phyloP scores from a whole-genome alignment of 2,329 filamentous ascomycete species.

The Malbranchea cinnamomea region DNA sequence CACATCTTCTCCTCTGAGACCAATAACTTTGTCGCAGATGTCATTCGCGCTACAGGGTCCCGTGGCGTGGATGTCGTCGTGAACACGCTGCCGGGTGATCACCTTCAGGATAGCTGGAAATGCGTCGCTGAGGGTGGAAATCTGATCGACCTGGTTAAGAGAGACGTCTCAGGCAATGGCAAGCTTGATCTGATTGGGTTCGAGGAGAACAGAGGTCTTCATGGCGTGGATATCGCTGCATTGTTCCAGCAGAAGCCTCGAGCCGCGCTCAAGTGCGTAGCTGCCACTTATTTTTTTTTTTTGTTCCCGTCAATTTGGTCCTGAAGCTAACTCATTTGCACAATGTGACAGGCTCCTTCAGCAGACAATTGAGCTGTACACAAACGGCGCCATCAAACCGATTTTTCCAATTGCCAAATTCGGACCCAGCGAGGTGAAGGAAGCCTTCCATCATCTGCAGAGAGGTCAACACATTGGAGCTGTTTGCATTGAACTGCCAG shows the following conservation, averaged over 20 bases:
- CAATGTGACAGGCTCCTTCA: background rate
- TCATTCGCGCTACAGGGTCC: slow-evolving; percentile 12
- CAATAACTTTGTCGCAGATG: slow-evolving; percentile 8
- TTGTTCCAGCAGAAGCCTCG: background rate
- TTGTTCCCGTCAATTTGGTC: background rate
- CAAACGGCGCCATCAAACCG: background rate
- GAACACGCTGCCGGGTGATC: slow-evolving; percentile 17
- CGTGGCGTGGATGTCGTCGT: slow-evolving; percentile 16
- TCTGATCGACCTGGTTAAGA: slow-evolving; percentile 14
- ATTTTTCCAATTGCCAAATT: slow-evolving; percentile 2
- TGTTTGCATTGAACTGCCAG: slow-evolving; percentile 21
- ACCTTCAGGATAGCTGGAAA: slow-evolving; percentile 16
- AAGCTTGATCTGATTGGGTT: slow-evolving; percentile 11
- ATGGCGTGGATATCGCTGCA: slow-evolving; percentile 8
- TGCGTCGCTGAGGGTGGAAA: slow-evolving; percentile 14
- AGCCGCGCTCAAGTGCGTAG: too few relatives aligned
- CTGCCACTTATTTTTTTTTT: too few relatives aligned
- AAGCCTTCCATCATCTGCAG: slow-evolving; percentile 26
- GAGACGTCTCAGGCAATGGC: slow-evolving; percentile 8
- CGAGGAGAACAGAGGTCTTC: slow-evolving; percentile 8
- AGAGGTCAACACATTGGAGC: slow-evolving; percentile 28
- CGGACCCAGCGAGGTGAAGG: background rate
- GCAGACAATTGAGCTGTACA: slow-evolving; percentile 1
- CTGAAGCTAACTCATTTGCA: background rate
- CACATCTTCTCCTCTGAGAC: slow-evolving; percentile 16